Conservation (phyloP, 257 asterid species). For the Hygrophila difformis region DNA sequence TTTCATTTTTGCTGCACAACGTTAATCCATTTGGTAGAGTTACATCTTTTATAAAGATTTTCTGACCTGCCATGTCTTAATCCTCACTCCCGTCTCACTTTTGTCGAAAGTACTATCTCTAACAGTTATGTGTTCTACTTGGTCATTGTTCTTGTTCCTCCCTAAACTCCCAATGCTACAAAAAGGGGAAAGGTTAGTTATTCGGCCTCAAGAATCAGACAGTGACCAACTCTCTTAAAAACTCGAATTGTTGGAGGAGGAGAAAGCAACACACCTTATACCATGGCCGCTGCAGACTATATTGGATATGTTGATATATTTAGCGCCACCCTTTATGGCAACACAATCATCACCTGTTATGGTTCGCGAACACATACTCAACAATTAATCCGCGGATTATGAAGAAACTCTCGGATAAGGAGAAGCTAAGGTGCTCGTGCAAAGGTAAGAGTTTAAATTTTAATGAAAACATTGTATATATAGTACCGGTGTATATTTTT, state of each 20-base stretch:
- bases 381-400: too few relatives aligned
- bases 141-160: slow-evolving; percentile 20
- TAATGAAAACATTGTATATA: slow-evolving; percentile 21
- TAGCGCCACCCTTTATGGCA: slow-evolving; percentile 40
- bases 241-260: background rate
- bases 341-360: slow-evolving; percentile 47
- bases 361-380: too few relatives aligned
- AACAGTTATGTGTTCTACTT: slow-evolving; percentile 30
- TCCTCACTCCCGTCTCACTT: slow-evolving; percentile 42
- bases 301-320: slow-evolving; percentile 26
- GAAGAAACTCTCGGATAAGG: too few relatives aligned
- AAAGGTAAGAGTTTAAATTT: slow-evolving; percentile 22
- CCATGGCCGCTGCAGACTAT: slow-evolving; percentile 53
- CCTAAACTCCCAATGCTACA: slow-evolving; percentile 52
- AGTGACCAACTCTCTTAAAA: too few relatives aligned
- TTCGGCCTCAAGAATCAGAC: too few relatives aligned
- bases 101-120: slow-evolving; percentile 28
- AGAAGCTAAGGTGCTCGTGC: background rate
- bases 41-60: background rate
- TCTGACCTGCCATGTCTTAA: slow-evolving; percentile 56
- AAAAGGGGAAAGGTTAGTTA: too few relatives aligned
- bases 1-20: too few relatives aligned
- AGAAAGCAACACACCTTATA: slow-evolving; percentile 29
- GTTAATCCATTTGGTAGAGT: too few relatives aligned
- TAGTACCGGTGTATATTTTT: too few relatives aligned